Conservation (phyloP, 345 rosid genomes). For the Noccaea bulbosa region DNA sequence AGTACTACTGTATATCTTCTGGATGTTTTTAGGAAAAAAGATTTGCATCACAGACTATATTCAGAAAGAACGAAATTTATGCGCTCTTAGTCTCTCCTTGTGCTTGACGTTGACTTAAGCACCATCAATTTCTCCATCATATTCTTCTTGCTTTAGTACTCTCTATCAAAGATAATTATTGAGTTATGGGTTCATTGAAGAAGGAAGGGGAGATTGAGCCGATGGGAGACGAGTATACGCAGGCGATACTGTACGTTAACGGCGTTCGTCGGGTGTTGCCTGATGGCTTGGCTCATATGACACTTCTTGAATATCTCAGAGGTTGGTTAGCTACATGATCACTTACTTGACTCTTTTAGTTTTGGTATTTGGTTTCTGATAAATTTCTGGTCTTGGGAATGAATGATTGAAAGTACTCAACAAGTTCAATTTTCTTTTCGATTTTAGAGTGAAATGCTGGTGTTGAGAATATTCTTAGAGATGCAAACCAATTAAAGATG, state of each 20-base stretch:
- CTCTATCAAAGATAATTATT: background rate
- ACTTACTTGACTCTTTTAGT: too few species aligned
- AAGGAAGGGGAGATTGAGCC: constrained; percentile 38
- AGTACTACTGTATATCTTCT: too few species aligned
- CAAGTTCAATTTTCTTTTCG: background rate
- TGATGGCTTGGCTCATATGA: constrained; percentile 85
- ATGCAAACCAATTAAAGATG: too few species aligned
- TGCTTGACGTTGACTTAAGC: constrained; percentile 15
- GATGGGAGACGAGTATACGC: constrained; percentile 29
- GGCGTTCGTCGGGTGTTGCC: constrained; percentile 80
- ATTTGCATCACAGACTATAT: too few species aligned
- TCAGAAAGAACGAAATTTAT: too few species aligned
- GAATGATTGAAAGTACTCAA: constrained; percentile 11
- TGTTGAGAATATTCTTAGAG: too few species aligned
- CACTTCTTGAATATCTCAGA: constrained; percentile 92
- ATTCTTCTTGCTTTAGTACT: background rate
- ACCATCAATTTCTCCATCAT: background rate
- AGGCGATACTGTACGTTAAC: constrained; percentile 73
- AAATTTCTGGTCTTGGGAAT: background rate
- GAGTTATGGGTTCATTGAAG: constrained; percentile 56
- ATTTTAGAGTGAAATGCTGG: background rate
- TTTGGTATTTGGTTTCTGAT: background rate
- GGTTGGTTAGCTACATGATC: constrained; percentile 44
- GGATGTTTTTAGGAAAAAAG: too few species aligned
- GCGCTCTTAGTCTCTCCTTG: too few species aligned